Conservation (phyloP, 352 stramenopile genomes). For the Globisporangium uncinulatum region DNA sequence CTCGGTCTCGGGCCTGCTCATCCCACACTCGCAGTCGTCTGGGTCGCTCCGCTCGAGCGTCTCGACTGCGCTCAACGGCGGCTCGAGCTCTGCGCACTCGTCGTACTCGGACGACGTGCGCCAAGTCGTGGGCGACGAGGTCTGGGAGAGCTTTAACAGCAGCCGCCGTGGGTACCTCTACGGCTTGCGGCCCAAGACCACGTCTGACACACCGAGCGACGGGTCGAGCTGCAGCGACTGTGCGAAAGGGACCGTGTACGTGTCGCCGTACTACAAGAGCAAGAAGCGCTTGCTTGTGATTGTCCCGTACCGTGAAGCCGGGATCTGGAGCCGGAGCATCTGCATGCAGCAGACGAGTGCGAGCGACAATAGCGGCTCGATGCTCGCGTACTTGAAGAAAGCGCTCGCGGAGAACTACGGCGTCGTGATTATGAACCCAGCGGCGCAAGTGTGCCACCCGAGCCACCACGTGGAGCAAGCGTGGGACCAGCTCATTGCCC, state of each 20-base stretch:
- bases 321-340: constrained; percentile 84
- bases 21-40: constrained; percentile 7
- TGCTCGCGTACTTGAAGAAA: constrained; percentile 79
- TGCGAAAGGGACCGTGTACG: constrained; percentile 62
- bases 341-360: constrained; percentile 63
- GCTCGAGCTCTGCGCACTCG: constrained; percentile 3
- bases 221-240: constrained; percentile 42
- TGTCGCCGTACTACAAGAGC: constrained; percentile 49
- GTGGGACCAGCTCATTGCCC: constrained; percentile 74
- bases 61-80: neutral
- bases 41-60: constrained; percentile 4
- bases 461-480: constrained; percentile 67
- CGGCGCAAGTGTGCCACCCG: constrained; percentile 68
- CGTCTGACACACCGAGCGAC: constrained; percentile 21
- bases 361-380: constrained; percentile 60
- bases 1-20: neutral
- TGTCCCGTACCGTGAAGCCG: constrained; percentile 76
- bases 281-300: constrained; percentile 75
- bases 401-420: constrained; percentile 77
- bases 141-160: constrained; percentile 15
- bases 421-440: constrained; percentile 79
- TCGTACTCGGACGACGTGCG: constrained; percentile 23
- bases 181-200: constrained; percentile 19
- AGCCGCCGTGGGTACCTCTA: constrained; percentile 19
- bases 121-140: constrained; percentile 13